These are phyloP conservation scores for Solanum hybrid DNA, from an alignment of 305 asterid genomes.

Conservation along the genomic window DNA sequence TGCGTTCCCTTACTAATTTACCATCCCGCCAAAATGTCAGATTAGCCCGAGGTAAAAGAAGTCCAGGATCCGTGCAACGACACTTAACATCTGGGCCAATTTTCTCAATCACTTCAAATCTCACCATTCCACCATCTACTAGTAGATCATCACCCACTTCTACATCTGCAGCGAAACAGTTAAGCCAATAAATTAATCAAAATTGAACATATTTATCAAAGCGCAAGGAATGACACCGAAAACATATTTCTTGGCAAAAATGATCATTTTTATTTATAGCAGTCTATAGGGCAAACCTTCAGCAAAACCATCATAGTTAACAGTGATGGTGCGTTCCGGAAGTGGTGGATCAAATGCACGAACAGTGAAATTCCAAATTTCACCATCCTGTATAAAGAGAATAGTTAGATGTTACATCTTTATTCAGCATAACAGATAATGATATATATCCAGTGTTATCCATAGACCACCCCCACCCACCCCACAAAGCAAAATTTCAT, in stretches of 20 bases:
- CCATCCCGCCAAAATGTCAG: conserved; percentile 99
- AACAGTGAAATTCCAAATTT: conserved; percentile 96
- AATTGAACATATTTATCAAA: background rate
- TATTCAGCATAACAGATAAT: background rate
- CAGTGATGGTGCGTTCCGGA: conserved; percentile 69
- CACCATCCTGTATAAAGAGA: conserved; percentile 72
- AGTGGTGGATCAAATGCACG: conserved; percentile 68
- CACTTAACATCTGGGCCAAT: conserved; percentile 99
- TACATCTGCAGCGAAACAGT: conserved; percentile 49
- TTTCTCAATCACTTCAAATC: conserved; percentile 95
- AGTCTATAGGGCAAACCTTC: conserved; percentile 47
- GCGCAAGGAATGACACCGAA: background rate
- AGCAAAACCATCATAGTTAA: conserved; percentile 92
- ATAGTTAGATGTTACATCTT: background rate
- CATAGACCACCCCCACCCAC: background rate
- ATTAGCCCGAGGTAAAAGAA: conserved; percentile 89
- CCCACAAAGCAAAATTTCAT: background rate
- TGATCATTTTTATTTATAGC: background rate
- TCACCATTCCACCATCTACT: conserved; percentile 99
- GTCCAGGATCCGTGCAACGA: conserved; percentile 95
- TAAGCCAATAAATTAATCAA: background rate
- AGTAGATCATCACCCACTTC: conserved; percentile 89
- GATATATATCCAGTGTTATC: background rate
- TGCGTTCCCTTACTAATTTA: conserved; percentile 90
- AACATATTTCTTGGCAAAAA: conserved; percentile 1